Conservation (phyloP, 2,329 filamentous ascomycete species). For the Emmonsiellopsis sp. region DNA sequence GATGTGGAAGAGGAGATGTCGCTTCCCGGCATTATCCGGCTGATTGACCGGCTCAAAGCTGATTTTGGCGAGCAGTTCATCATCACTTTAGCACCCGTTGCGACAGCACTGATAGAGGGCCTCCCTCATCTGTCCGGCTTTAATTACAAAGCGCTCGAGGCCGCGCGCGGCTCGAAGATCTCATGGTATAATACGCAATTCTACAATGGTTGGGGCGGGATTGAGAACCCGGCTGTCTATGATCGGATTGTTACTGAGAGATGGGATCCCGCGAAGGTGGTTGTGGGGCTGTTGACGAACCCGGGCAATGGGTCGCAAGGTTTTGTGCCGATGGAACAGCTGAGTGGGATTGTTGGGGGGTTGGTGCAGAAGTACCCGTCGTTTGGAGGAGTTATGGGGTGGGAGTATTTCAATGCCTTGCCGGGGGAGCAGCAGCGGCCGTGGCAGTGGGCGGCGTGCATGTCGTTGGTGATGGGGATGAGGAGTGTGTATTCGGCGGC, state of each 20-base stretch:
- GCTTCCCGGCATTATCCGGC: conserved; percentile 53
- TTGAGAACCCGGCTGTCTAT: conserved; percentile 39
- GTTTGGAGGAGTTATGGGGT: conserved; percentile 86
- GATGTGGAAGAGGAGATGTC: conserved; percentile 73
- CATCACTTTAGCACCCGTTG: conserved; percentile 74
- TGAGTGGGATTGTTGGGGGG: conserved; percentile 48
- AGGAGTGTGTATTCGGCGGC: conserved; percentile 27
- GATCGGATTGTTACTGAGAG: conserved; percentile 42
- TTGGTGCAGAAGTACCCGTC: conserved; percentile 52
- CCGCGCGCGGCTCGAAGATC: conserved; percentile 55
- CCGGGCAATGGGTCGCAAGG: conserved; percentile 58
- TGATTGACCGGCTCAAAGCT: conserved; percentile 56
- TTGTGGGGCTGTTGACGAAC: conserved; percentile 73
- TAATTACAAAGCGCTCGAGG: conserved; percentile 65
- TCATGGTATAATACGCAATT: conserved; percentile 88
- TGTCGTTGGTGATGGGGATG: conserved; percentile 46
- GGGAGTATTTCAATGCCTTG: conserved; percentile 85
- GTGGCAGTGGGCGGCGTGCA: conserved; percentile 68
- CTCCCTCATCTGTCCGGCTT: conserved; percentile 66
- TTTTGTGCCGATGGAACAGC: conserved; percentile 50
- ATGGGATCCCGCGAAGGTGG: conserved; percentile 64
- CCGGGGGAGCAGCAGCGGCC: conserved; percentile 54
- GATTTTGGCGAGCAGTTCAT: conserved; percentile 50
- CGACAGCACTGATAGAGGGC: conserved; percentile 56
- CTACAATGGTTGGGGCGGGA: conserved; percentile 80